Percentiles rank a stretch among this genome's conserved stretches.
Conservation (phyloP, 345 rosid genomes). For the Rubroshorea leprosula region DNA sequence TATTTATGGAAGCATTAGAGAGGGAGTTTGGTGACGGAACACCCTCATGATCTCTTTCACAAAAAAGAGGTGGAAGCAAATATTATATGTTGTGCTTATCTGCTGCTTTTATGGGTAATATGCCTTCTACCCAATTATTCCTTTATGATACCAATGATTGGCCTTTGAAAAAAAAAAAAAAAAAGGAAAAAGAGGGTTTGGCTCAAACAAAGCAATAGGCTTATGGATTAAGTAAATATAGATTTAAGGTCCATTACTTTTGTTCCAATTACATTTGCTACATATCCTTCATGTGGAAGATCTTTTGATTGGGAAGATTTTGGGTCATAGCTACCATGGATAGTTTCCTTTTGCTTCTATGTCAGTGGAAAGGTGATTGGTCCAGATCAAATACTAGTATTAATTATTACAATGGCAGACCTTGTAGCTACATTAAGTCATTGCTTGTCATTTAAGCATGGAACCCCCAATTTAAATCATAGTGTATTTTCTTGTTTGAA, state of each 20-base stretch:
- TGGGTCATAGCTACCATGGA: conserved; percentile 20
- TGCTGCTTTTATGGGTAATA: conserved; percentile 24
- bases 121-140: conserved; percentile 35
- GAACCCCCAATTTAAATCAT: neutral
- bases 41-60: conserved; percentile 19
- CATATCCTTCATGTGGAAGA: conserved; percentile 27
- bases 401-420: conserved; percentile 21
- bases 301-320: conserved; percentile 9
- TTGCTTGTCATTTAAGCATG: conserved; percentile 36
- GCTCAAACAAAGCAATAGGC: conserved; percentile 14
- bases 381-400: conserved; percentile 27
- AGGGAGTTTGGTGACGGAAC: conserved; percentile 21
- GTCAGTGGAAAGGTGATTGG: conserved; percentile 27
- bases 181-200: conserved; percentile 14
- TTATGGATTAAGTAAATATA: conserved; percentile 30
- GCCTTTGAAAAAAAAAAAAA: too few species aligned
- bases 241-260: conserved; percentile 12
- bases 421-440: conserved; percentile 18
- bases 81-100: conserved; percentile 33
- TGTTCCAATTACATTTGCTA: conserved; percentile 30
- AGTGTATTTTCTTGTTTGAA: conserved; percentile 3
- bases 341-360: conserved; percentile 10
- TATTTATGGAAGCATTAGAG: too few species aligned
- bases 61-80: conserved; percentile 17
- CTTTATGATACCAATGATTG: conserved; percentile 36